These are phyloP conservation scores for Scytalidium lignicola DNA, from an alignment of 2,329 filamentous ascomycete genomes.

Conservation along the genomic window DNA sequence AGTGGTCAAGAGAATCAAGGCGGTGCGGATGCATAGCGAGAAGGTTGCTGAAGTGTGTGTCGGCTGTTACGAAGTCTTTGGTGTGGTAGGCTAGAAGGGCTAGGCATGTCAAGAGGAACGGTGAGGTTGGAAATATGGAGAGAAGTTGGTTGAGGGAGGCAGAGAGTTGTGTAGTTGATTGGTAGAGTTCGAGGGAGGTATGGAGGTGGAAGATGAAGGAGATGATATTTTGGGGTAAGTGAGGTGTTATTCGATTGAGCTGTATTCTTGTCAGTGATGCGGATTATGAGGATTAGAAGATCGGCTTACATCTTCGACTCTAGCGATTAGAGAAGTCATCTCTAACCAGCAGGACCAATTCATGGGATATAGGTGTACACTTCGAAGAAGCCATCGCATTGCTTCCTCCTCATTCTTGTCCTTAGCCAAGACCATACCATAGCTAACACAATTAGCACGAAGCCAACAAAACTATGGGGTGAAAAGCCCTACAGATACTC, in stretches of 20 bases:
- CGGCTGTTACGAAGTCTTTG: slow-evolving; percentile 68
- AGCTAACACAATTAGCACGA: slow-evolving; percentile 39
- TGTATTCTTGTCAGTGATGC: slow-evolving; percentile 34
- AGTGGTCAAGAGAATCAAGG: slow-evolving; percentile 88
- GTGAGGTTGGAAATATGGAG: slow-evolving; percentile 77
- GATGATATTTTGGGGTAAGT: slow-evolving; percentile 84
- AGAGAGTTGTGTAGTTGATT: slow-evolving; percentile 71
- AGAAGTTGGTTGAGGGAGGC: slow-evolving; percentile 72
- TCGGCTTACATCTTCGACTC: slow-evolving; percentile 70
- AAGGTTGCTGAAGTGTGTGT: slow-evolving; percentile 68
- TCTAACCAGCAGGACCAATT: slow-evolving; percentile 98
- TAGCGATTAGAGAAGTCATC: slow-evolving; percentile 72
- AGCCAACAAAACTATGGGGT: neutral
- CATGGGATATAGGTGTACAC: slow-evolving; percentile 84
- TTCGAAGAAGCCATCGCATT: slow-evolving; percentile 79
- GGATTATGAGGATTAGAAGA: neutral
- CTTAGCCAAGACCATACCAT: slow-evolving; percentile 84
- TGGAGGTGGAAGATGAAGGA: slow-evolving; percentile 92
- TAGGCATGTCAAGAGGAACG: slow-evolving; percentile 85
- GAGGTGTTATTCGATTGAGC: slow-evolving; percentile 66
- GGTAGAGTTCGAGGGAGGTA: slow-evolving; percentile 86
- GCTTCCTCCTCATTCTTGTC: slow-evolving; percentile 85
- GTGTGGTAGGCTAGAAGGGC: slow-evolving; percentile 86
- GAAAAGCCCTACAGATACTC: slow-evolving; percentile 61
- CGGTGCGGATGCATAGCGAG: slow-evolving; percentile 70